These are phyloP conservation scores for Vitrella brassicaformis DNA, from an alignment of 73 alveolate species.

Conservation along the genomic window DNA sequence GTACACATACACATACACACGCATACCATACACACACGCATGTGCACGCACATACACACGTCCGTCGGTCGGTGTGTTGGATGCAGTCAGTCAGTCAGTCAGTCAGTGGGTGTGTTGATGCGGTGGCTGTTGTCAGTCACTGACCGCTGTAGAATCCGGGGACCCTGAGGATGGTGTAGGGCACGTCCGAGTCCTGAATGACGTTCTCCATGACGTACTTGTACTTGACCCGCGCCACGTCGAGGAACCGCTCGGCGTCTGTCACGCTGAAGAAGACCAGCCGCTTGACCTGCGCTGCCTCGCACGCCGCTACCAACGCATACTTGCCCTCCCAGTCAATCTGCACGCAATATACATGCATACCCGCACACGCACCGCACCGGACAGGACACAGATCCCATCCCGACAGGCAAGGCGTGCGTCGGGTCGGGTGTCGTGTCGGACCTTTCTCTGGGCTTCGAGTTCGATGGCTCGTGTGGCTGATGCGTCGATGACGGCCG, in stretches of 20 bases:
- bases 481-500: not conserved
- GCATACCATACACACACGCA: not conserved
- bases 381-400: no score
- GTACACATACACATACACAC: not conserved
- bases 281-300: not conserved
- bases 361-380: no score
- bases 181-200: not conserved
- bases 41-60: not conserved
- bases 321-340: not conserved
- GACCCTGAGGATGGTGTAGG: not conserved
- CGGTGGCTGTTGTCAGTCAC: not conserved
- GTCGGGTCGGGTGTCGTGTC: no score
- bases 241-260: not conserved
- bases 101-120: not conserved
- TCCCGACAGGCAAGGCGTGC: no score
- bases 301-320: not conserved
- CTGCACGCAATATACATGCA: not conserved
- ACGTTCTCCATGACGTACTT: not conserved
- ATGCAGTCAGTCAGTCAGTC: no score
- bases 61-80: no score
- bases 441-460: not conserved
- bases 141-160: not conserved
- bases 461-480: not conserved
- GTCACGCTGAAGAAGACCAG: not conserved
- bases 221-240: not conserved